phyloP scores from a whole-genome alignment of 345 rosid genomes.

The Euphorbia tirucalli region DNA sequence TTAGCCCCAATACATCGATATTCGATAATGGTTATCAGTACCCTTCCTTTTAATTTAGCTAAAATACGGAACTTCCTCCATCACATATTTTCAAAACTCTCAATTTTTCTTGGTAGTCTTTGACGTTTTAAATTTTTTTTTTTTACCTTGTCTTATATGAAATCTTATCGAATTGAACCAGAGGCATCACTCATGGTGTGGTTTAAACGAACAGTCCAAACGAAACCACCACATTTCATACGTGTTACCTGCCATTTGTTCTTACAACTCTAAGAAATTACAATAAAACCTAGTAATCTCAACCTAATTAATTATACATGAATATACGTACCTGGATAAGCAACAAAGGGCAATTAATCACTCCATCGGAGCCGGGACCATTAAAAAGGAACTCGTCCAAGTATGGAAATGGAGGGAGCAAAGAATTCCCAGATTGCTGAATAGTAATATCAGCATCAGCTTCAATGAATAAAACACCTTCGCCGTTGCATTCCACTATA shows the following conservation, averaged over 20 bases:
- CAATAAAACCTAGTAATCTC: not conserved
- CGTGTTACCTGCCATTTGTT: slow-evolving; percentile 19
- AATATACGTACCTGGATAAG: slow-evolving; percentile 22
- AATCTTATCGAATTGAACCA: slow-evolving; percentile 20
- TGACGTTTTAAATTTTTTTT: too few species aligned
- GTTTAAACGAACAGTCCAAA: slow-evolving; percentile 17
- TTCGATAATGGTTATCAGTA: too few species aligned
- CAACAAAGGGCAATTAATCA: slow-evolving; percentile 19
- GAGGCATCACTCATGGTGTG: slow-evolving; percentile 19
- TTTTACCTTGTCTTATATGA: too few species aligned
- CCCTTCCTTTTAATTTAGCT: too few species aligned
- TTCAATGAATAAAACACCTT: slow-evolving; percentile 24
- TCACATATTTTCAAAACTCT: too few species aligned
- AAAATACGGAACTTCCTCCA: too few species aligned
- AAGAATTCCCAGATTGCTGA: slow-evolving; percentile 6
- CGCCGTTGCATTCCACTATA: slow-evolving; percentile 22
- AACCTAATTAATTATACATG: not conserved
- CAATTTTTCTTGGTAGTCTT: too few species aligned
- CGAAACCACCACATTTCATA: slow-evolving; percentile 22
- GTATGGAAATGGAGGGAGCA: slow-evolving; percentile 23
- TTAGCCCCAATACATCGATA: too few species aligned
- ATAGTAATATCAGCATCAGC: slow-evolving; percentile 22
- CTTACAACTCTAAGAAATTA: too few species aligned
- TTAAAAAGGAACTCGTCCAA: slow-evolving; percentile 22
- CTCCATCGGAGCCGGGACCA: slow-evolving; percentile 25